Base-by-base conservation (phyloP, 768 basidiomycete genomes). In the Mycena chlorophos region DNA sequence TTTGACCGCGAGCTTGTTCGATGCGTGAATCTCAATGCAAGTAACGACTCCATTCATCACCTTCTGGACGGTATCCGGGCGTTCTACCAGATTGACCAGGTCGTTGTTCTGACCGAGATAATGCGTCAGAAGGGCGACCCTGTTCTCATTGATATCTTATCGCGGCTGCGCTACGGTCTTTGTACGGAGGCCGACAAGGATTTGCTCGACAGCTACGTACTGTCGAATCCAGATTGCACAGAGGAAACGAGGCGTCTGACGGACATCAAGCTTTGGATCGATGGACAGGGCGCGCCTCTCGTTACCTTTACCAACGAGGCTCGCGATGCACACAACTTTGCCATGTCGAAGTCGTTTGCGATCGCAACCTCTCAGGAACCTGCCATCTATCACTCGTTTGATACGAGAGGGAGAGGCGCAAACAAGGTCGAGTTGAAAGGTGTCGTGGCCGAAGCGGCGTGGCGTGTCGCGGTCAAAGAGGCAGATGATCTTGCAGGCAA, bases 71-170 rank as follows among this genome's bases (percentile, higher is more conserved):
- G 62, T 20, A 43, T 63, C 28, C 20, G 49, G 29, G 51, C 38
- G 37, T 62, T 54, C 54, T 51, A 54, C 25, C 49, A 49, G 56
- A 42, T 53, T n/a, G 28, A 49, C 30, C 46, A 37, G 22, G 60
- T 49, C 45, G 53, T 62, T 31, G 54, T 55, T 4, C 38, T 65
- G 3, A 51, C 43, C 4, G 55, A 65, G 30, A 57, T 63, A 29
- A 65, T 65, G 63, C 47, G 63, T 4, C 62, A 65, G 52, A 63
- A 51, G 31, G 57, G 45, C 4, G 61, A 62, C 26, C 25, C 22
- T 8, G 3, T 40, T 10, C 39, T 62, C 4, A 54, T 51, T 20
- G 47, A 54, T 37, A 40, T 62, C n/a, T 38, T 62, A 19, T 42
- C 26, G n/a, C 29, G 59, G 6, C 48, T 62, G 2, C 22, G 59